Base-by-base conservation (phyloP, 2,329 filamentous ascomycete species). In the Pyrenophora teres region DNA sequence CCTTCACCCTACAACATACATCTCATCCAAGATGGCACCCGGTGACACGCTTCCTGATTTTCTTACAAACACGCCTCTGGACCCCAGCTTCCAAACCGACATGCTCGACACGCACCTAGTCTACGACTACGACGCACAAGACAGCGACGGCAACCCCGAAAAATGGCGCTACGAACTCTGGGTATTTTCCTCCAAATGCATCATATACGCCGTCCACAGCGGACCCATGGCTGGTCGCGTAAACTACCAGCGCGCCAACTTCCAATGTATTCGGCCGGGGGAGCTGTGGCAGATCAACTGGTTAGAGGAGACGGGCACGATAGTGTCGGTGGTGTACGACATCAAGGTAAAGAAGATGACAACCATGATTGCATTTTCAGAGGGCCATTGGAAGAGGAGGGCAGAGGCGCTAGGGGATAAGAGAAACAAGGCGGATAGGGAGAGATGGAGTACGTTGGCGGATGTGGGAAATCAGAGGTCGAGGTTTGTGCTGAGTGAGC, bases 91-190 rank as follows among this genome's bases (percentile, higher is more conserved):
- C 56, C 74, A 83, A 36, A 66, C 74, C 31, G 82, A 85, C 54
- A 76, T 85, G 31, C 74, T 74, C 37, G 75, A 84, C 58, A 76
- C 78, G 2, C 81, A 84, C 55, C 72, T 84, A 1, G 74, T 85
- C 46, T 85, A 85, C 64, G 81, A 85, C 57, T 84, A 84, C 57
- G 74, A 78, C 35, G 81, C 79, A 0, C 67, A 78, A 45, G 77
- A 81, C 50, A 54, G 56, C 2, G 49, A 77, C 1, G 80, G 81
- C 8, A 79, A 79, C 4, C 77, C 80, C 0, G 80, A 83, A 44
- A 84, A 82, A 64, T 85, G 82, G 83, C 77, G 80, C 1, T 85
- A 85, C 59, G 83, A 85, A 53, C 78, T 85, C 63, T 85, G 83
- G 82, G 84, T 84, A 69, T 81, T 80, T 59, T 82, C 78, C n/a